phyloP scores from a whole-genome alignment of 208 protist genomes.

The Crithidia acanthocephali region DNA sequence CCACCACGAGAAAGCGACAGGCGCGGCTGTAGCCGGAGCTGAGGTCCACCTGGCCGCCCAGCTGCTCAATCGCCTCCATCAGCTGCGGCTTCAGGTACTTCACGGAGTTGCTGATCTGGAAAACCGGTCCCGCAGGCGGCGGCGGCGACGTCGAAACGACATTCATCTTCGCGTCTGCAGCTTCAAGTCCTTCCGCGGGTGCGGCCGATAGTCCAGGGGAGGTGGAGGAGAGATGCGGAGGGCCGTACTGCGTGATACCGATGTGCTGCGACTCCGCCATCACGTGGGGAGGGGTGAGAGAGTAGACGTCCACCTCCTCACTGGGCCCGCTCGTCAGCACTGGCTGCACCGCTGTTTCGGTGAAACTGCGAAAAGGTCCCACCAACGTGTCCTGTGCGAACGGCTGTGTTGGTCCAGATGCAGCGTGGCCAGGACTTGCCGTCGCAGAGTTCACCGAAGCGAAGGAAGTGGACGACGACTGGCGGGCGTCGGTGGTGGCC shows the following conservation, averaged over 20 bases:
- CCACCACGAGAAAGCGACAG: conserved; percentile 63
- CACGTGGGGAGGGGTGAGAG: neutral
- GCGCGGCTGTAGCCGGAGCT: conserved; percentile 41
- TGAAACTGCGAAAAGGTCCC: neutral
- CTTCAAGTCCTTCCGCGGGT: neutral
- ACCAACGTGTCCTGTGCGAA: neutral
- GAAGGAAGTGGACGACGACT: neutral
- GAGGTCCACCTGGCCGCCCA: conserved; percentile 58
- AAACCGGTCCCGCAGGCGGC: conserved; percentile 17
- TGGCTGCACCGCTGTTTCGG: neutral
- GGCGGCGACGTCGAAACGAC: neutral
- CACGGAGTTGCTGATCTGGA: conserved; percentile 77
- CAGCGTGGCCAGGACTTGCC: too few relatives aligned
- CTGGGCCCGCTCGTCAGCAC: neutral
- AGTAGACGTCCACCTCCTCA: neutral
- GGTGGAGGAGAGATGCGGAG: neutral
- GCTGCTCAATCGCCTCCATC: conserved; percentile 37
- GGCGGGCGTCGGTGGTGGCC: neutral
- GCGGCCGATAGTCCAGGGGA: neutral
- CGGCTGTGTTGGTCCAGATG: neutral
- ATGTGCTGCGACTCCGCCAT: conserved; percentile 34
- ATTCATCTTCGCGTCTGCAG: neutral
- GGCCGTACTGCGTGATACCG: conserved; percentile 23
- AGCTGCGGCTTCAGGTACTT: conserved; percentile 43
- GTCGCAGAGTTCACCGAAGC: neutral